Conservation (phyloP, 1,284 basidiomycete species). For the Cryptococcus sp. region DNA sequence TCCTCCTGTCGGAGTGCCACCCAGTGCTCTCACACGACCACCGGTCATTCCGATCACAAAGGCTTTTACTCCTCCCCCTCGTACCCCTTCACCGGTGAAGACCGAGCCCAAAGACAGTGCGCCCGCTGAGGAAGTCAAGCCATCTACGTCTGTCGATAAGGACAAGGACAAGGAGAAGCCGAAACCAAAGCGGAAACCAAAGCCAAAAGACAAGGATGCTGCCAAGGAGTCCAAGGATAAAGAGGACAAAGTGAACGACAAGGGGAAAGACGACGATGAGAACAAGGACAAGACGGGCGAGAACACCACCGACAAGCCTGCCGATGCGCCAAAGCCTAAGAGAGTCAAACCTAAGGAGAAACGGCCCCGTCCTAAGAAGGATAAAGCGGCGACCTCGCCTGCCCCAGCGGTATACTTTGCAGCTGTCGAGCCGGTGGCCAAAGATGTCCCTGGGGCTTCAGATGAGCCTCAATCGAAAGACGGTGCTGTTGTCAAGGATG, state of each 20-base stretch:
- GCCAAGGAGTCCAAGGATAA: background rate
- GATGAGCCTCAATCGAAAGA: background rate
- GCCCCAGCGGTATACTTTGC: conserved; percentile 4
- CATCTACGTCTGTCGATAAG: conserved; percentile 1
- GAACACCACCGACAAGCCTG: conserved; percentile 2
- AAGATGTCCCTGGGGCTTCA: background rate
- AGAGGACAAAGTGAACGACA: background rate
- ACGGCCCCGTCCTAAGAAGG: background rate
- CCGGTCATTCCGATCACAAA: conserved; percentile 1
- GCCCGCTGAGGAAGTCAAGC: background rate
- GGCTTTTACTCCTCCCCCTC: background rate
- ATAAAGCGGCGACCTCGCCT: background rate
- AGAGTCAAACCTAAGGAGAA: conserved; percentile 5
- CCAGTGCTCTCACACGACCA: too few species aligned
- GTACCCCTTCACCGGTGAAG: conserved; percentile 2
- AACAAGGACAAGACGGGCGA: conserved; percentile 4
- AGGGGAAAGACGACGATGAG: conserved; percentile 6
- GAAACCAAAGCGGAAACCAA: background rate
- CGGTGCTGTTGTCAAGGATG: conserved; percentile 1
- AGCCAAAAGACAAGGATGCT: conserved; percentile 3
- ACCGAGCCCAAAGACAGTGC: background rate
- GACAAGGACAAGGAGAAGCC: conserved; percentile 10
- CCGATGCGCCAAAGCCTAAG: background rate
- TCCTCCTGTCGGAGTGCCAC: too few species aligned
- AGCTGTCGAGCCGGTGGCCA: conserved; percentile 3